Percentiles rank a stretch among this genome's conserved stretches.
Evolutionary conservation across 805 yeast species (phyloP).

Genomic region (Pichia manshurica): DNA sequence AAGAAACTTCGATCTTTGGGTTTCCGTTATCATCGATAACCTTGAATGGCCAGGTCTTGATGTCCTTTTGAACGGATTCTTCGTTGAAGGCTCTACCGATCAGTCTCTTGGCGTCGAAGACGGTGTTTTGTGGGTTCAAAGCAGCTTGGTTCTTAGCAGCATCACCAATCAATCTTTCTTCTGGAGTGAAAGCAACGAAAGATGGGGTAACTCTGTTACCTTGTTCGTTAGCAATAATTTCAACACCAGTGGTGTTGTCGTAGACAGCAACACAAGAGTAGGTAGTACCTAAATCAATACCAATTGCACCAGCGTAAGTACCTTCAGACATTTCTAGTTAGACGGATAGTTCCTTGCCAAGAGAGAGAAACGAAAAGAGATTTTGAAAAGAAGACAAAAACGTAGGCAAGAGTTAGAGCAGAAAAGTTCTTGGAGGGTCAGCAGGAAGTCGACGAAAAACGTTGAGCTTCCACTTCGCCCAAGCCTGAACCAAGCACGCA

Average conservation of each 20-base stretch:
- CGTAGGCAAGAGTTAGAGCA: background rate
- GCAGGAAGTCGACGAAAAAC: too few species aligned
- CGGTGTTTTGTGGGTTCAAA: conserved; percentile 70
- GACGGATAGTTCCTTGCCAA: conserved; percentile 3
- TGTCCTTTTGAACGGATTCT: conserved; percentile 76
- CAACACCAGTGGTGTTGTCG: conserved; percentile 59
- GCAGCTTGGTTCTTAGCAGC: conserved; percentile 84
- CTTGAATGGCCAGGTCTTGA: conserved; percentile 86
- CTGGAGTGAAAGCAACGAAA: conserved; percentile 72
- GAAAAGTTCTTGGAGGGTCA: background rate
- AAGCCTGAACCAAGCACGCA: too few species aligned
- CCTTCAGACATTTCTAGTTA: conserved; percentile 79
- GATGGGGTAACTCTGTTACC: conserved; percentile 85
- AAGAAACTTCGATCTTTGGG: conserved; percentile 67
- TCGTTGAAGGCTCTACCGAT: conserved; percentile 76
- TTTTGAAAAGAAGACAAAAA: background rate
- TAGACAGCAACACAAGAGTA: conserved; percentile 73
- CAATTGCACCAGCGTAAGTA: conserved; percentile 98
- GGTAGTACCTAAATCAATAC: conserved; percentile 96
- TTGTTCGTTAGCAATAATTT: conserved; percentile 76
- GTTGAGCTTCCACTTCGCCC: too few species aligned
- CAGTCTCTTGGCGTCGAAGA: conserved; percentile 78
- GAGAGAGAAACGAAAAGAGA: background rate
- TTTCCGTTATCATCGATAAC: conserved; percentile 58
- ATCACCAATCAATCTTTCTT: conserved; percentile 76